Conservation (phyloP, 2,329 filamentous ascomycete species). For the Torrubiella hemipterigena region DNA sequence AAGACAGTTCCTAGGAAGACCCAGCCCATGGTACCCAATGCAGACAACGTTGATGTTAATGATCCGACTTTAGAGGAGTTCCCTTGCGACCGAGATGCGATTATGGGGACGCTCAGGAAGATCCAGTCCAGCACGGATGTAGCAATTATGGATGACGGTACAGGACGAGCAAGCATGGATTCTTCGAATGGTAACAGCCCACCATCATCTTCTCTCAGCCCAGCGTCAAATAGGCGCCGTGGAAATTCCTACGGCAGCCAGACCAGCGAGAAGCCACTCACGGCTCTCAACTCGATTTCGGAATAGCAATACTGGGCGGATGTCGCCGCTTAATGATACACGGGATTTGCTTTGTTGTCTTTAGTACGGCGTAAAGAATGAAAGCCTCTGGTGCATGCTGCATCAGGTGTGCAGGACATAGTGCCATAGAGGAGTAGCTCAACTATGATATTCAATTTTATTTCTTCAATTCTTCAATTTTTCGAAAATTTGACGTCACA, state of each 20-base stretch:
- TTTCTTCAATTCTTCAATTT: too few species aligned
- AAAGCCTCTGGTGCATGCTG: too few species aligned
- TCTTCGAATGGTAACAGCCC: conserved; percentile 19
- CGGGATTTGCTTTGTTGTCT: too few species aligned
- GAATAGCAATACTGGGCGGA: conserved; percentile 27
- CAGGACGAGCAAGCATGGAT: conserved; percentile 22
- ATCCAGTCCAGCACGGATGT: conserved; percentile 31
- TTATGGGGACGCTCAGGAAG: conserved; percentile 31
- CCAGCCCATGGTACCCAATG: background rate
- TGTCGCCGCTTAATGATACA: too few species aligned
- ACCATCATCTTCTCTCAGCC: conserved; percentile 21
- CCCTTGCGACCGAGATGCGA: conserved; percentile 30
- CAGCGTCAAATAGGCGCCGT: conserved; percentile 16
- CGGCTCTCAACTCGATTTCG: conserved; percentile 32
- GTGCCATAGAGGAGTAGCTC: too few species aligned
- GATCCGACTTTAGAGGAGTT: conserved; percentile 38
- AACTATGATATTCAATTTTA: too few species aligned
- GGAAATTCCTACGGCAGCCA: conserved; percentile 21
- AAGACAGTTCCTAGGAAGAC: background rate
- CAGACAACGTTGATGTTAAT: conserved; percentile 21
- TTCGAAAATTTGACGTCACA: too few species aligned
- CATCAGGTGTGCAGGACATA: too few species aligned
- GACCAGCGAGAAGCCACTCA: conserved; percentile 22
- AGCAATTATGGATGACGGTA: conserved; percentile 20
- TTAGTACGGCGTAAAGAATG: too few species aligned